phyloP scores from a whole-genome alignment of 2,329 filamentous ascomycete genomes.

The Exophiala xenobiotica region DNA sequence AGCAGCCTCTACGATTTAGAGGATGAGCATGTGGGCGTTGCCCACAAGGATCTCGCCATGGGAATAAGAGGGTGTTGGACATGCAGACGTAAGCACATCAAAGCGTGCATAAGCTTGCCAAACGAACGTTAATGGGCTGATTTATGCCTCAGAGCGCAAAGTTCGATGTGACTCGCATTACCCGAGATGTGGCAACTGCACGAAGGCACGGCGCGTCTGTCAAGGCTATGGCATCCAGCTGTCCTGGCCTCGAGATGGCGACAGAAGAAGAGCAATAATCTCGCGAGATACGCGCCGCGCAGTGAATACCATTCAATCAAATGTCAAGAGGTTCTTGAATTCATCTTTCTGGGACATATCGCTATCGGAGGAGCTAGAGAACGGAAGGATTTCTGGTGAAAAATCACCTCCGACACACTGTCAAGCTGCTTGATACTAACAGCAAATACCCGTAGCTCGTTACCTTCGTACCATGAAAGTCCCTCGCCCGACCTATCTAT shows the following conservation, averaged over 20 bases:
- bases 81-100: slow-evolving; percentile 17
- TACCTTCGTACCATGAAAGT: slow-evolving; percentile 21
- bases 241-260: slow-evolving; percentile 25
- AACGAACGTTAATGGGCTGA: slow-evolving; percentile 5
- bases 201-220: slow-evolving; percentile 23
- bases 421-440: slow-evolving; percentile 13
- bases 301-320: slow-evolving; percentile 5
- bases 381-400: slow-evolving; percentile 13
- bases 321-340: slow-evolving; percentile 19
- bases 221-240: slow-evolving; percentile 25
- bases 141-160: slow-evolving; percentile 21
- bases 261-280: slow-evolving; percentile 21
- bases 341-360: slow-evolving; percentile 20
- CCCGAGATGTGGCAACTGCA: slow-evolving; percentile 25
- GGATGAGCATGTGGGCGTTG: slow-evolving; percentile 4
- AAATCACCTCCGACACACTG: slow-evolving; percentile 11
- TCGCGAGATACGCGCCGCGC: slow-evolving; percentile 5
- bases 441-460: slow-evolving; percentile 12
- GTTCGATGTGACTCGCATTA: slow-evolving; percentile 23
- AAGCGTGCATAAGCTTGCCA: not conserved
- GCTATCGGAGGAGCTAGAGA: slow-evolving; percentile 17
- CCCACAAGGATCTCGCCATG: slow-evolving; percentile 13
- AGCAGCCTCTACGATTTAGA: slow-evolving; percentile 10
- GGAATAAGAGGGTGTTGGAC: slow-evolving; percentile 23
- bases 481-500: slow-evolving; percentile 18